Conservation (phyloP, 345 rosid species). For the Nasturtium officinale region DNA sequence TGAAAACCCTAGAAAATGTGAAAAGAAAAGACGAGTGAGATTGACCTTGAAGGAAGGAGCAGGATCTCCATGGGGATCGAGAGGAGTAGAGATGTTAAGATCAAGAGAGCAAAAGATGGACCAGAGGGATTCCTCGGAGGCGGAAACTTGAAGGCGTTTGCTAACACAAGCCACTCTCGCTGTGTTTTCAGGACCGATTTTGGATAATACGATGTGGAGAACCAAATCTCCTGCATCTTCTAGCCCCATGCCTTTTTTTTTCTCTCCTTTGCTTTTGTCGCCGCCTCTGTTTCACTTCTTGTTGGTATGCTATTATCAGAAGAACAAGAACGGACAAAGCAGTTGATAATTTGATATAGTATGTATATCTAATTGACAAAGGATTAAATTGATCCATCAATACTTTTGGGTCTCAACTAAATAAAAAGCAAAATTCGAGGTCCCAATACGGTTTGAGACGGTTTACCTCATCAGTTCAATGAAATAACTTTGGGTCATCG, state of each 20-base stretch:
- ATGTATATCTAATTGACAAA: background rate
- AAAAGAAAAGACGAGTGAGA: background rate
- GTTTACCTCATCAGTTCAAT: background rate
- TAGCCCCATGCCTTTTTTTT: slow-evolving; percentile 56
- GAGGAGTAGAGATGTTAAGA: slow-evolving; percentile 67
- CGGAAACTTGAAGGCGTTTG: slow-evolving; percentile 50
- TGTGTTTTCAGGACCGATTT: slow-evolving; percentile 54
- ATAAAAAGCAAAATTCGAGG: slow-evolving; percentile 1
- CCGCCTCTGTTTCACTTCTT: background rate
- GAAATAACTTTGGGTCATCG: background rate
- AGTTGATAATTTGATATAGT: no score
- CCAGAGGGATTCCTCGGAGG: slow-evolving; percentile 83
- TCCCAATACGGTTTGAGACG: background rate
- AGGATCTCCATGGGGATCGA: slow-evolving; percentile 61
- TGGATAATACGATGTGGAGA: slow-evolving; percentile 53
- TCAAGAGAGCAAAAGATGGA: slow-evolving; percentile 57
- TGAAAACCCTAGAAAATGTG: slow-evolving; percentile 6
- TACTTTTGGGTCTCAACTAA: slow-evolving; percentile 11
- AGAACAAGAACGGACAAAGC: background rate
- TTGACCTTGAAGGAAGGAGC: slow-evolving; percentile 75
- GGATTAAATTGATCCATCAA: background rate
- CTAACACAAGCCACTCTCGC: slow-evolving; percentile 62
- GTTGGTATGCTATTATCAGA: background rate
- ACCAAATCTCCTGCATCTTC: slow-evolving; percentile 69
- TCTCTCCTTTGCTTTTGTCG: slow-evolving; percentile 2